Evolutionary conservation across 495 filamentous ascomycete species (phyloP), one percentile per base, ranked within the genome.

Genomic region (Penicillium malachiteum): DNA sequence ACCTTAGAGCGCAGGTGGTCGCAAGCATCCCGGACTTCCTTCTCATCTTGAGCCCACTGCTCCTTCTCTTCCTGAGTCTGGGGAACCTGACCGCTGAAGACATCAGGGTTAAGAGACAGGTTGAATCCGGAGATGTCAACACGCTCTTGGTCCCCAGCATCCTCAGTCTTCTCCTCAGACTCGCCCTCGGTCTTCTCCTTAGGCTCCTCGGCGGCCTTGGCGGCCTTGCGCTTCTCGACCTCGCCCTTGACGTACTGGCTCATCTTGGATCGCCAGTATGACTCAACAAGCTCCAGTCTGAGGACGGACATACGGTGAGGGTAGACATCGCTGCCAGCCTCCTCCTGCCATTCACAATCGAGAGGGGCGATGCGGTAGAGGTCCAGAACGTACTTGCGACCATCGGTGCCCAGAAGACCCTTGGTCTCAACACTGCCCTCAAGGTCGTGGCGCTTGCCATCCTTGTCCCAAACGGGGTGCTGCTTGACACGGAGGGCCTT

Each of bases 361-460:
- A 97, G 69, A 21, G 95, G 95, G 10, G 95, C 94, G 52, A 96
- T 85, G 54, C 95, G 85, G 75, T 99, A 99, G 57, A 99, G 71
- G 67, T 99, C 95, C 45, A 99, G 84, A 11, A 96, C 93, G 68
- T 99, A 99, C 67, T 96, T 97, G 55, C 95, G 78, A 17, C 92
- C 94, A 66, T 99, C 95, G 0, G 95, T 97, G n/a, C 95, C 95
- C 43, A 97, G 75, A 8, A 99, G 81, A 26, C 95, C 95, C 79
- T 99, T 99, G 18, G 95, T 99, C 75, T 99, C 95, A 30, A 99
- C 91, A 63, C 92, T 97, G 26, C 87, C 90, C 71, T 97, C 95
- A 11, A 99, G 82, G 31, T 97, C 90, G 66, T 95, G 91, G 16
- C 87, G 84, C 75, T 91, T 88, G 60, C 83, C 83, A 51, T 96